Conservation (phyloP, 164 flowering plant species). For the Houttuynia cordata region DNA sequence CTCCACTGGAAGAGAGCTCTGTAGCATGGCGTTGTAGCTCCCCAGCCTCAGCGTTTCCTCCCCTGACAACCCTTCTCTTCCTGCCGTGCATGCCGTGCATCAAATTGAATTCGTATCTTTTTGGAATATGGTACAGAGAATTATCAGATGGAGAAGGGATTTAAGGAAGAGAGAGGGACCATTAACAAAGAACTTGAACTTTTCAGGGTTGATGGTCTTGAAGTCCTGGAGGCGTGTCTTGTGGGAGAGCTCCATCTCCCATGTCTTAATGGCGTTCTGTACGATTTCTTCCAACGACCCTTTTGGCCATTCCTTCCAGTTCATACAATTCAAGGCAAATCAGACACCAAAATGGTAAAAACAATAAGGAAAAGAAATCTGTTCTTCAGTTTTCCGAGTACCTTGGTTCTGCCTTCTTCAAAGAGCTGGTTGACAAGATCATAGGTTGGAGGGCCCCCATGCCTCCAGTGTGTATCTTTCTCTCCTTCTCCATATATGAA, state of each 20-base stretch:
- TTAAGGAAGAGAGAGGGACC: slow-evolving; percentile 19
- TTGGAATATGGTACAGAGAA: not conserved
- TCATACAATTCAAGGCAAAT: not conserved
- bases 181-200: slow-evolving; percentile 73
- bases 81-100: slow-evolving; percentile 15
- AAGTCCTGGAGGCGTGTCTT: slow-evolving; percentile 60
- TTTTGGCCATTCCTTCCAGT: slow-evolving; percentile 19
- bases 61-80: slow-evolving; percentile 60
- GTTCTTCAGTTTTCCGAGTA: not conserved
- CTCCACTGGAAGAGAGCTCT: slow-evolving; percentile 54
- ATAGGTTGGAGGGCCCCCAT: slow-evolving; percentile 62
- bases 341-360: not conserved
- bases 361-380: not conserved
- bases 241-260: slow-evolving; percentile 95
- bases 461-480: slow-evolving; percentile 49
- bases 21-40: slow-evolving; percentile 77
- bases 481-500: slow-evolving; percentile 39
- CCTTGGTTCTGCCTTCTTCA: slow-evolving; percentile 70
- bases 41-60: slow-evolving; percentile 66
- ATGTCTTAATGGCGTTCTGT: slow-evolving; percentile 76
- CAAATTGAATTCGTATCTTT: not conserved
- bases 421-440: slow-evolving; percentile 58
- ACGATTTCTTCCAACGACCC: slow-evolving; percentile 77
- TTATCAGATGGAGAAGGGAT: not conserved
- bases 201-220: slow-evolving; percentile 61